These are phyloP conservation scores for Arthrinium puccinioides DNA, from an alignment of 2,329 filamentous ascomycete species.

Conservation along the genomic window DNA sequence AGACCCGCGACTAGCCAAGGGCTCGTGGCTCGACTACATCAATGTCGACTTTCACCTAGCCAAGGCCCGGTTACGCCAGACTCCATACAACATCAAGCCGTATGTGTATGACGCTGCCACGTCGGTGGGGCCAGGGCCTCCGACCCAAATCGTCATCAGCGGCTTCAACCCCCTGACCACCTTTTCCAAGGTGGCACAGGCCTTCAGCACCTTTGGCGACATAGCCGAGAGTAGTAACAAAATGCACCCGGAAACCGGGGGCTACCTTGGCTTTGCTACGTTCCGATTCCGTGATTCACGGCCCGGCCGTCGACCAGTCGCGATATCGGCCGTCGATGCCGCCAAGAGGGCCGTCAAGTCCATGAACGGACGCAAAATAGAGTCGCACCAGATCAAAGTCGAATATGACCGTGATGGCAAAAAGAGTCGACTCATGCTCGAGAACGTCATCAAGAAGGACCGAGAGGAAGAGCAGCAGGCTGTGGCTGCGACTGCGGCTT, in stretches of 20 bases:
- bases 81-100: conserved; percentile 73
- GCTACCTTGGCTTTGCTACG: conserved; percentile 87
- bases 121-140: conserved; percentile 81
- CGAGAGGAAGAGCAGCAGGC: conserved; percentile 48
- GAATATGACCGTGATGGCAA: conserved; percentile 85
- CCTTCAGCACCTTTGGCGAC: conserved; percentile 77
- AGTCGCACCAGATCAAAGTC: conserved; percentile 69
- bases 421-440: conserved; percentile 71
- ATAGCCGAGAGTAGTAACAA: conserved; percentile 89
- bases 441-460: conserved; percentile 63
- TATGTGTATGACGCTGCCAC: conserved; percentile 77
- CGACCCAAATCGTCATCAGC: conserved; percentile 86
- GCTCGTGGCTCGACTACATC: conserved; percentile 60
- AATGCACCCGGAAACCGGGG: conserved; percentile 89
- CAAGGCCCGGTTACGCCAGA: conserved; percentile 63
- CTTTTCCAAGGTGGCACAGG: conserved; percentile 66
- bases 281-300: conserved; percentile 78
- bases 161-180: conserved; percentile 89
- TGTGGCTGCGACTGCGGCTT: conserved; percentile 7
- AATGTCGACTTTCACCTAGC: conserved; percentile 62
- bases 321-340: conserved; percentile 66
- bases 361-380: conserved; percentile 74
- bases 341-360: conserved; percentile 73
- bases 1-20: conserved; percentile 74
- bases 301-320: conserved; percentile 40